Conservation (phyloP, 75 land plant genomes). For the Picea glauca region DNA sequence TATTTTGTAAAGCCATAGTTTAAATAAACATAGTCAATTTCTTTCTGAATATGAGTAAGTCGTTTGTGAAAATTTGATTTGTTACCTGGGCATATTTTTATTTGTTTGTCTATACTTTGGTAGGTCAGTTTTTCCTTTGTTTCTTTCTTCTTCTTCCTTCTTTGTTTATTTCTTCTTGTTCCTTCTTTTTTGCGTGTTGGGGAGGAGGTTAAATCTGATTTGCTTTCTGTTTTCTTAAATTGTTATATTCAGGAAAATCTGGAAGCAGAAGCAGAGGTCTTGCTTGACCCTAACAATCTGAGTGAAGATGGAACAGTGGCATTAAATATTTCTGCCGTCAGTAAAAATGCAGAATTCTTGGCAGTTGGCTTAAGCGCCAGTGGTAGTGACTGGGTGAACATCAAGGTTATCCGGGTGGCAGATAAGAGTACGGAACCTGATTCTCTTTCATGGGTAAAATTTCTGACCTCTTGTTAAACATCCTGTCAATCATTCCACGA, state of each 20-base stretch:
- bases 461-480: too few relatives aligned
- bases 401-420: slow-evolving; percentile 81
- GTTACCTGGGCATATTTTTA: not conserved
- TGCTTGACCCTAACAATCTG: slow-evolving; percentile 37
- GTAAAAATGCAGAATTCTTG: slow-evolving; percentile 82
- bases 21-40: not conserved
- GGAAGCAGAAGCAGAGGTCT: slow-evolving; percentile 51
- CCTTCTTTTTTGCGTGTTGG: not conserved
- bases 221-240: not conserved
- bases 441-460: slow-evolving; percentile 77
- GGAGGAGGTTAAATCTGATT: not conserved
- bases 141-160: not conserved
- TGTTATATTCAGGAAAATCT: slow-evolving; percentile 58
- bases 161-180: too few relatives aligned
- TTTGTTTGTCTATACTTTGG: not conserved
- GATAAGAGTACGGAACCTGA: slow-evolving; percentile 64
- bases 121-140: not conserved
- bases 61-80: too few relatives aligned
- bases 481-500: too few relatives aligned
- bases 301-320: slow-evolving; percentile 96
- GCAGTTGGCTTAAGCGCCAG: slow-evolving; percentile 90
- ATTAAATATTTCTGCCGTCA: slow-evolving; percentile 38
- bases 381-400: slow-evolving; percentile 97
- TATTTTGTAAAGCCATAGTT: not conserved
- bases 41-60: not conserved